These are phyloP conservation scores for Leccinum aurantiacum DNA, from an alignment of 768 basidiomycete species.

Conservation along the genomic window DNA sequence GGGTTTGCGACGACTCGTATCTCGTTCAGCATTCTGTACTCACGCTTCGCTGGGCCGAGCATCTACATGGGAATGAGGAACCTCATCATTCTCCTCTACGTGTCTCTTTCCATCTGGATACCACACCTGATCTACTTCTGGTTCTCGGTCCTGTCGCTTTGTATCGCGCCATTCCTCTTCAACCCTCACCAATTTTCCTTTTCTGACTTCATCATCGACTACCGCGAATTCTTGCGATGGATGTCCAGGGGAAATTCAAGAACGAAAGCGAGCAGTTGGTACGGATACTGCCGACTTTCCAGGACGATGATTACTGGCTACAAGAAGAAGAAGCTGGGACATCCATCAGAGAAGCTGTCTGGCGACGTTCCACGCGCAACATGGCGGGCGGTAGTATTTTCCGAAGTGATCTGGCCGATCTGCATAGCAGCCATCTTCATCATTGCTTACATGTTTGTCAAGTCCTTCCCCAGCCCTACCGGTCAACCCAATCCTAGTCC, in stretches of 20 bases:
- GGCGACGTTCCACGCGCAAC: conserved; percentile 90
- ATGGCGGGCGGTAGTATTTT: conserved; percentile 83
- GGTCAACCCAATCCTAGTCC: conserved; percentile 76
- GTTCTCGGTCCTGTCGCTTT: conserved; percentile 93
- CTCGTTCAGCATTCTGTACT: conserved; percentile 95
- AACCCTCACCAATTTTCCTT: conserved; percentile 99
- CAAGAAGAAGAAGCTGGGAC: conserved; percentile 98
- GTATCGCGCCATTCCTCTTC: conserved; percentile 97
- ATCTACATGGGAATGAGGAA: conserved; percentile 99
- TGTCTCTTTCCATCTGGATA: conserved; percentile 89
- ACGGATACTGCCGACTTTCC: conserved; percentile 97
- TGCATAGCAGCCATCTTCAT: conserved; percentile 74
- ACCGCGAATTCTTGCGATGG: conserved; percentile 97
- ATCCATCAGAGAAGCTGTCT: conserved; percentile 96
- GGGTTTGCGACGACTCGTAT: conserved; percentile 98
- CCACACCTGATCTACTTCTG: conserved; percentile 98
- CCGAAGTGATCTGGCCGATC: conserved; percentile 82
- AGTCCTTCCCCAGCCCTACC: conserved; percentile 73
- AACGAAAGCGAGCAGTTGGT: conserved; percentile 97
- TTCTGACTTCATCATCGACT: conserved; percentile 97
- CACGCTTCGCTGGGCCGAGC: conserved; percentile 98
- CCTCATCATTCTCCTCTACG: conserved; percentile 84
- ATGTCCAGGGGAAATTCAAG: conserved; percentile 99
- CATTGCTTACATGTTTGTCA: conserved; percentile 89
- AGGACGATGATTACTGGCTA: conserved; percentile 98